A percentile compares a stretch with the other conserved stretches of the same genome.
Conservation (phyloP, 345 rosid species). For the Iberis pinnata region DNA sequence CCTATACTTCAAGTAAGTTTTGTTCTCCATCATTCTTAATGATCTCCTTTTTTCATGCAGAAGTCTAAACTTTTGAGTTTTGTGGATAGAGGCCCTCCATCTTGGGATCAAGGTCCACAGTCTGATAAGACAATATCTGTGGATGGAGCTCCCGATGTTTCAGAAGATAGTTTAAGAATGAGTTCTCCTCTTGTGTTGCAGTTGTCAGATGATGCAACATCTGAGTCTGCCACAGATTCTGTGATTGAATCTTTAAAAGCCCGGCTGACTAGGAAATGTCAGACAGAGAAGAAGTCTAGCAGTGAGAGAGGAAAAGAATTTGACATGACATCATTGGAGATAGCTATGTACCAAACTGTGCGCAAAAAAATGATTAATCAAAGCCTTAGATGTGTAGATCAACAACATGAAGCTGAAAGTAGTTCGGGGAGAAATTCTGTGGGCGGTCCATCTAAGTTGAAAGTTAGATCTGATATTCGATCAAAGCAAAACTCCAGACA, state of each 20-base stretch:
- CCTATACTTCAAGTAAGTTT: not conserved
- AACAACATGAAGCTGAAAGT: constrained; percentile 29
- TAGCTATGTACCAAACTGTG: constrained; percentile 44
- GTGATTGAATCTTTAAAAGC: constrained; percentile 51
- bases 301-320: constrained; percentile 37
- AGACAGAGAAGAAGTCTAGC: constrained; percentile 34
- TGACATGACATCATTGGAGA: constrained; percentile 53
- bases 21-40: constrained; percentile 16
- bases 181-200: constrained; percentile 37
- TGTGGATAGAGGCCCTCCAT: constrained; percentile 58
- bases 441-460: constrained; percentile 41
- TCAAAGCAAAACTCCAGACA: constrained; percentile 46
- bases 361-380: constrained; percentile 28
- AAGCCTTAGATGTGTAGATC: constrained; percentile 27
- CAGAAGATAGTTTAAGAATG: constrained; percentile 33
- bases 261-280: constrained; percentile 41
- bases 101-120: constrained; percentile 52
- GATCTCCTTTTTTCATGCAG: constrained; percentile 38
- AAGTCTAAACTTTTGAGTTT: constrained; percentile 85
- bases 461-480: constrained; percentile 45
- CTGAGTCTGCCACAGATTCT: constrained; percentile 37
- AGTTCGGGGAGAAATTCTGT: constrained; percentile 25
- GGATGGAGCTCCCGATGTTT: constrained; percentile 31
- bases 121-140: constrained; percentile 33
- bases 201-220: constrained; percentile 40